Percentiles rank a stretch among this genome's conserved stretches.
These are phyloP conservation scores for Selenicereus undatus DNA, from an alignment of 148 eudicot genomes.

Conservation along the genomic window DNA sequence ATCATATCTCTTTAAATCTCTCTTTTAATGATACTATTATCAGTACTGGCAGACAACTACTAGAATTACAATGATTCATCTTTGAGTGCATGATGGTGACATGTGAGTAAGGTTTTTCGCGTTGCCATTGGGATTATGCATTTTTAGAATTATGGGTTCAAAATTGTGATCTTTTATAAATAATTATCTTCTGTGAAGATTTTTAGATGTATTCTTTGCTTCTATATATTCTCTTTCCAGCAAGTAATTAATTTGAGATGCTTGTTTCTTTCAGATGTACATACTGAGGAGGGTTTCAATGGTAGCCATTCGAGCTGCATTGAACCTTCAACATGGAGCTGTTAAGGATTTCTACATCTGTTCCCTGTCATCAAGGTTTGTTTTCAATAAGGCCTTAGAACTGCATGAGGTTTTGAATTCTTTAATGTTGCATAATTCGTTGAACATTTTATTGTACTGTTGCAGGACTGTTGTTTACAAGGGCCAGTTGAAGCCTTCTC, in stretches of 20 bases:
- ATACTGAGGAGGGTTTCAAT: slow-evolving; percentile 91
- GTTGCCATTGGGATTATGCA: background rate
- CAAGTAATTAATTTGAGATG: background rate
- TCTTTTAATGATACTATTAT: background rate
- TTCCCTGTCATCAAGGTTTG: slow-evolving; percentile 92
- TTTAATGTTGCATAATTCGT: background rate
- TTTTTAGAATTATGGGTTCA: background rate
- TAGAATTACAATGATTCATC: background rate
- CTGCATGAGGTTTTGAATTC: background rate
- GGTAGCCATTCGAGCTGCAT: slow-evolving; percentile 97
- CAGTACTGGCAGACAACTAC: background rate
- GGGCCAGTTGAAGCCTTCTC: slow-evolving; percentile 97
- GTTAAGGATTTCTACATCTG: slow-evolving; percentile 93
- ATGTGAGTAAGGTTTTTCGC: background rate
- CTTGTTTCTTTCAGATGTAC: slow-evolving; percentile 63
- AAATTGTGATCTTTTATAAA: background rate
- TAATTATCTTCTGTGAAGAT: too few species aligned
- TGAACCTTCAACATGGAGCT: slow-evolving; percentile 90
- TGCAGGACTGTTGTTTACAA: slow-evolving; percentile 96
- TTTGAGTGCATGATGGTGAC: background rate
- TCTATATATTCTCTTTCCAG: background rate
- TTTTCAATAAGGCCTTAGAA: background rate
- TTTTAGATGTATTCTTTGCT: background rate
- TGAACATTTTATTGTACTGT: slow-evolving; percentile 5
- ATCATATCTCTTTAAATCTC: background rate